Conservation (phyloP, 2,329 filamentous ascomycete species). For the Xylariaceae sp. region DNA sequence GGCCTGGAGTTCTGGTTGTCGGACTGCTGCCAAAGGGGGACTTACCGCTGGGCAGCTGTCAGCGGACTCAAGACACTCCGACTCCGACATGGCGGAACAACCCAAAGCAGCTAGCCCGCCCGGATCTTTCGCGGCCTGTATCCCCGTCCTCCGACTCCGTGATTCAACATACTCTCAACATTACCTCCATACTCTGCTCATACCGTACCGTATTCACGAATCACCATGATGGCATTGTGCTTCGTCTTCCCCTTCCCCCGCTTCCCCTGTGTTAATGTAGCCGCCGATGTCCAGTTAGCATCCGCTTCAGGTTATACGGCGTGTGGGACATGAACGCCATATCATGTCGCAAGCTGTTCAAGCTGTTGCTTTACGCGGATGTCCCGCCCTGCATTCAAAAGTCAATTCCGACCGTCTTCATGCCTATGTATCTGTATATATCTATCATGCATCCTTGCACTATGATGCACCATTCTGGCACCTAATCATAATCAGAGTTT, state of each 20-base stretch:
- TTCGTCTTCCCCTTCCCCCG: background rate
- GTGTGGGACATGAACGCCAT: too few relatives aligned
- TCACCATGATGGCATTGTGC: background rate
- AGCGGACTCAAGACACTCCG: background rate
- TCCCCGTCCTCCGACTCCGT: background rate
- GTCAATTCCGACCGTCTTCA: background rate
- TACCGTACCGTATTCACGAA: too few relatives aligned
- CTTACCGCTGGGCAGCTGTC: too few relatives aligned
- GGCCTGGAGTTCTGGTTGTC: too few relatives aligned
- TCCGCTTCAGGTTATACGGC: too few relatives aligned
- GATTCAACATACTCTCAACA: too few relatives aligned
- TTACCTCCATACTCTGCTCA: too few relatives aligned
- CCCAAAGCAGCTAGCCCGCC: slow-evolving; percentile 13
- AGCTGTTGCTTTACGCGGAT: slow-evolving; percentile 4
- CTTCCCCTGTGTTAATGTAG: too few relatives aligned
- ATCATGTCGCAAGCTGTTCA: background rate
- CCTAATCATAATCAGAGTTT: background rate
- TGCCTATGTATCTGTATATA: background rate
- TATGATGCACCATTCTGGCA: background rate
- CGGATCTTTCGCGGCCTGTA: background rate
- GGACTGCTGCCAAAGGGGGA: too few relatives aligned
- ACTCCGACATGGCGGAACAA: slow-evolving; percentile 1
- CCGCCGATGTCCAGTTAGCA: too few relatives aligned
- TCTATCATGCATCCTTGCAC: background rate
- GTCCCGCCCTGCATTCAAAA: background rate